Percentiles rank a stretch among this genome's conserved stretches.
Evolutionary conservation across 1,284 basidiomycete genomes (phyloP).

Genomic region (Ceratobasidium sp.): DNA sequence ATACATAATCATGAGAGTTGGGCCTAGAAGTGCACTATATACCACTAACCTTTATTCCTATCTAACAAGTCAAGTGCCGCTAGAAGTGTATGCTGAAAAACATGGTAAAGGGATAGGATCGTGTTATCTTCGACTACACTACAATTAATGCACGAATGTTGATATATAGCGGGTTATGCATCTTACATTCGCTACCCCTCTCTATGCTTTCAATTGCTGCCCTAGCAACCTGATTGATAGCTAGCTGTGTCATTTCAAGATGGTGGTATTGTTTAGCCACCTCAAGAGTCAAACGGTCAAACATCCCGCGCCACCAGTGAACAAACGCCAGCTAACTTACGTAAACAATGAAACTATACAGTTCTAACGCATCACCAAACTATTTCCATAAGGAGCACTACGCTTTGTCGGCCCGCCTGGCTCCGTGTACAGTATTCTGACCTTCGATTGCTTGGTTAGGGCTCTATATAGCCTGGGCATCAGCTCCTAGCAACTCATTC

Average conservation of each 20-base stretch:
- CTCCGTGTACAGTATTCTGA: not conserved
- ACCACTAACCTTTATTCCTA: slow-evolving; percentile 42
- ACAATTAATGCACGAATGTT: not conserved
- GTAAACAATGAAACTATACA: too few relatives aligned
- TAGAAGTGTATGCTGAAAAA: slow-evolving; percentile 47
- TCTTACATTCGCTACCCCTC: slow-evolving; percentile 4
- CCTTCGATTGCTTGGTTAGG: not conserved
- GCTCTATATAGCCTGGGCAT: not conserved
- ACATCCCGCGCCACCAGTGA: not conserved
- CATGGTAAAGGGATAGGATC: slow-evolving; percentile 41
- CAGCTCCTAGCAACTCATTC: not conserved
- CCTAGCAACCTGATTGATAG: not conserved
- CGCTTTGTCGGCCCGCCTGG: not conserved
- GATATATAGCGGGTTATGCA: not conserved
- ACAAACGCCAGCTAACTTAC: slow-evolving; percentile 8
- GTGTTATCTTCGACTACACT: slow-evolving; percentile 42
- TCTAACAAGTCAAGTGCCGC: slow-evolving; percentile 49
- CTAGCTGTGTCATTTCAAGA: not conserved
- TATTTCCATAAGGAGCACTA: not conserved
- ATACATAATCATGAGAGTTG: not conserved
- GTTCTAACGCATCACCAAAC: too few relatives aligned
- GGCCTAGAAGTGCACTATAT: not conserved
- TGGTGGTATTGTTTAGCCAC: not conserved
- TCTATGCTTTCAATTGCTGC: not conserved
- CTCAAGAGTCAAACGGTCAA: not conserved